Evolutionary conservation across 495 filamentous ascomycete genomes (phyloP).

Genomic region (Tuber magnatum): DNA sequence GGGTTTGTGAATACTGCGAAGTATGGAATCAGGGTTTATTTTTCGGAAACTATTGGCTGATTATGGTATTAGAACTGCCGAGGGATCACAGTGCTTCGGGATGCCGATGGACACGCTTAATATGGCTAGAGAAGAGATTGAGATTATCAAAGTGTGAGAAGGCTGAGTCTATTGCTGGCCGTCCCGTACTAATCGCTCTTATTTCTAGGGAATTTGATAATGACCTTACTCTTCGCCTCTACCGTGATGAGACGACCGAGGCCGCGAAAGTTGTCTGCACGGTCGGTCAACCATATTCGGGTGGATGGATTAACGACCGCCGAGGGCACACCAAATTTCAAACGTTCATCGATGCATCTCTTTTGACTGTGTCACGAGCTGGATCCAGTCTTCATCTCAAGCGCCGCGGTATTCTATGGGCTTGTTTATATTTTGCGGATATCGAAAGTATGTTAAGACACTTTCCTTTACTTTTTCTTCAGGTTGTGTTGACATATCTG

Average conservation of each 20-base stretch:
- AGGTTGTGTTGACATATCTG: slow-evolving; percentile 16
- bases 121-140: slow-evolving; percentile 40
- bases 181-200: too few relatives aligned
- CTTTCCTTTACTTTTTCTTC: slow-evolving; percentile 2
- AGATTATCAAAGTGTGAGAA: slow-evolving; percentile 41
- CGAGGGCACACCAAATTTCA: slow-evolving; percentile 36
- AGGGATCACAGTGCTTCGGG: slow-evolving; percentile 37
- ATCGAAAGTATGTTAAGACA: slow-evolving; percentile 52
- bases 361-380: slow-evolving; percentile 46
- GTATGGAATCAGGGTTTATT: not conserved
- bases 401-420: slow-evolving; percentile 51
- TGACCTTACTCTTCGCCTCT: slow-evolving; percentile 52
- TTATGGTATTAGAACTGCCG: slow-evolving; percentile 23
- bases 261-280: slow-evolving; percentile 56
- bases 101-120: slow-evolving; percentile 35
- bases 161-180: not conserved
- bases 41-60: not conserved
- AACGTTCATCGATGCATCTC: slow-evolving; percentile 35
- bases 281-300: slow-evolving; percentile 43
- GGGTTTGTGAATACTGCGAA: slow-evolving; percentile 28
- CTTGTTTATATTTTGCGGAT: slow-evolving; percentile 51
- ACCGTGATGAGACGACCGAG: slow-evolving; percentile 49
- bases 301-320: slow-evolving; percentile 45
- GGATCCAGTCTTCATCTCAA: slow-evolving; percentile 53
- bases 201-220: slow-evolving; percentile 46